A percentile compares a stretch with the other conserved stretches of the same genome.
Evolutionary conservation across 495 filamentous ascomycete genomes (phyloP).

Genomic region (Penicillium flavigenum): DNA sequence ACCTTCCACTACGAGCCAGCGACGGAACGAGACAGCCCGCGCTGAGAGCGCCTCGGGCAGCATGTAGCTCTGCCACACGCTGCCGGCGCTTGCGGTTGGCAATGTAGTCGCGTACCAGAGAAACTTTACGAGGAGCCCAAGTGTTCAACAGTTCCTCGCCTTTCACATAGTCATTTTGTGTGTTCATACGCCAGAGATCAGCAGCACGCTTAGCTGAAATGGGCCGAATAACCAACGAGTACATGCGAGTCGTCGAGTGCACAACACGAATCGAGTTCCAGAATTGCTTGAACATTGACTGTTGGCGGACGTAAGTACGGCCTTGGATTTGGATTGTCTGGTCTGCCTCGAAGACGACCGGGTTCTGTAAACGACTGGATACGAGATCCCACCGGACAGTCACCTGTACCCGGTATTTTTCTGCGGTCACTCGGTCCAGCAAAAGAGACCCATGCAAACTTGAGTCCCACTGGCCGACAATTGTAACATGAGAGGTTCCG

Average conservation of each 20-base stretch:
- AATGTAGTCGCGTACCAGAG: constrained; percentile 81
- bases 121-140: constrained; percentile 88
- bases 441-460: constrained; percentile 86
- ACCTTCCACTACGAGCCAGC: constrained; percentile 38
- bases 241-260: constrained; percentile 81
- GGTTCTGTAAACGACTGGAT: constrained; percentile 73
- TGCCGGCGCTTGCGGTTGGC: constrained; percentile 64
- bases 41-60: constrained; percentile 68
- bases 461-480: constrained; percentile 94
- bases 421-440: constrained; percentile 83
- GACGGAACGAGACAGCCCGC: constrained; percentile 39
- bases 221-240: constrained; percentile 80
- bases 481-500: constrained; percentile 82
- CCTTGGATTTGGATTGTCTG: constrained; percentile 79
- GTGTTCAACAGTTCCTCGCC: constrained; percentile 81
- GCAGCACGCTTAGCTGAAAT: constrained; percentile 85
- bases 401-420: constrained; percentile 89
- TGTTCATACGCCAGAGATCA: constrained; percentile 97
- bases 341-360: constrained; percentile 81
- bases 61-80: constrained; percentile 75
- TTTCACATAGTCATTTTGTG: constrained; percentile 87
- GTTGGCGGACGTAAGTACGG: constrained; percentile 77
- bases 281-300: constrained; percentile 81
- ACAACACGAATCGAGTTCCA: constrained; percentile 84
- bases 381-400: constrained; percentile 78